Evolutionary conservation across 257 asterid genomes (phyloP).

Genomic region (Knoxia roxburghii): DNA sequence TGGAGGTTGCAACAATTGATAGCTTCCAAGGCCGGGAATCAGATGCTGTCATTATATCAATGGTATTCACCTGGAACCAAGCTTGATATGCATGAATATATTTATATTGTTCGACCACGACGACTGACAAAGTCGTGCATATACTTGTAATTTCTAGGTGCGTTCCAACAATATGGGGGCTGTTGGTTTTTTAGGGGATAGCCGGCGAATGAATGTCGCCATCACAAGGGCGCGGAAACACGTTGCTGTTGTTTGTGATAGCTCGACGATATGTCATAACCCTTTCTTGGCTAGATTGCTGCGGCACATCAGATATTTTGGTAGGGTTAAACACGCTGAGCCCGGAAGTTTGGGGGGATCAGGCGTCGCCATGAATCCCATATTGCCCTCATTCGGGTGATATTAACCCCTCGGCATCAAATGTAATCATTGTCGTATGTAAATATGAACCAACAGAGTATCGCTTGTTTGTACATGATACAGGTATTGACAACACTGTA

Average conservation of each 20-base stretch:
- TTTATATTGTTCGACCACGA: neutral
- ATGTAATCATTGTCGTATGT: neutral
- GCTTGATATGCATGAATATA: neutral
- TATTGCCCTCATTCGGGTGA: constrained; percentile 62
- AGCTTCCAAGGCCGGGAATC: constrained; percentile 99
- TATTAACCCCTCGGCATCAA: neutral
- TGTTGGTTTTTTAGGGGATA: constrained; percentile 95
- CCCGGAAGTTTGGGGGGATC: constrained; percentile 78
- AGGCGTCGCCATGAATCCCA: constrained; percentile 81
- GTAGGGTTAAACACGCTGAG: constrained; percentile 77
- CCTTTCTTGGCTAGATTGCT: constrained; percentile 85
- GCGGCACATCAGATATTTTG: constrained; percentile 82
- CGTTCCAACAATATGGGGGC: constrained; percentile 95
- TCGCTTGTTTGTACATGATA: neutral
- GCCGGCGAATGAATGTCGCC: constrained; percentile 93
- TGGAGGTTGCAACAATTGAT: constrained; percentile 88
- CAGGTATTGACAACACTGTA: neutral
- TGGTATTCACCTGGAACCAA: constrained; percentile 43
- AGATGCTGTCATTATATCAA: constrained; percentile 90
- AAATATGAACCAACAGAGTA: neutral
- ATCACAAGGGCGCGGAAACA: constrained; percentile 94
- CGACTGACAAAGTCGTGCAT: neutral
- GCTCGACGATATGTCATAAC: constrained; percentile 97
- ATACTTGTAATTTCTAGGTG: constrained; percentile 38
- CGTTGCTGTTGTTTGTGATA: constrained; percentile 80